Evolutionary conservation across 2,329 filamentous ascomycete species (phyloP).

Genomic region (Penicillium oxalicum): DNA sequence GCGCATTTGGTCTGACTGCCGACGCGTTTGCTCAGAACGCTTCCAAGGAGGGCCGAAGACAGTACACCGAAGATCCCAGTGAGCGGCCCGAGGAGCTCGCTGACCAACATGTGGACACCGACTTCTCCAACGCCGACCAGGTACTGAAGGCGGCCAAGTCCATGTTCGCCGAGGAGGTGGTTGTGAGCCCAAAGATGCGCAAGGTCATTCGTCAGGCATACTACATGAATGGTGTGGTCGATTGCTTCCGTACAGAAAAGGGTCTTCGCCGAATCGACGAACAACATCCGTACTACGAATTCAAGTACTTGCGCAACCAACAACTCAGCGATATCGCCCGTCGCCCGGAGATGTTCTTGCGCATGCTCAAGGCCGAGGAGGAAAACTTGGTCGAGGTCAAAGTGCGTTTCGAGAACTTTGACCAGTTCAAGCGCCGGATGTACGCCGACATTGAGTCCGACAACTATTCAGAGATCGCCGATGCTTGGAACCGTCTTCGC

Average conservation of each 20-base stretch:
- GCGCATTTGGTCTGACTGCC: constrained; percentile 82
- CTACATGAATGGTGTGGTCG: constrained; percentile 76
- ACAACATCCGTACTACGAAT: constrained; percentile 91
- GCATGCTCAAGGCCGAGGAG: constrained; percentile 96
- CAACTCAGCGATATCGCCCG: constrained; percentile 73
- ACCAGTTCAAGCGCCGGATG: constrained; percentile 69
- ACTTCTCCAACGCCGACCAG: constrained; percentile 68
- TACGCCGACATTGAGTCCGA: constrained; percentile 85
- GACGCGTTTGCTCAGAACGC: constrained; percentile 86
- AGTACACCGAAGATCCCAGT: constrained; percentile 76
- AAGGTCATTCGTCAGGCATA: constrained; percentile 77
- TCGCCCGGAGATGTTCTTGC: constrained; percentile 82
- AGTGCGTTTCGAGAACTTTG: constrained; percentile 68
- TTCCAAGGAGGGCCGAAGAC: constrained; percentile 68
- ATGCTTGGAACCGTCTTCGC: constrained; percentile 88
- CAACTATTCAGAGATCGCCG: constrained; percentile 89
- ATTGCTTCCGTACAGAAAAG: constrained; percentile 88
- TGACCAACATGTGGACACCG: constrained; percentile 65
- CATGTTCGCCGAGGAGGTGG: constrained; percentile 87
- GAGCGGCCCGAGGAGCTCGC: constrained; percentile 80
- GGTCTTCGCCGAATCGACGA: constrained; percentile 90
- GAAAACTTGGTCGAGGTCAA: constrained; percentile 86
- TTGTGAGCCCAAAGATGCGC: constrained; percentile 80
- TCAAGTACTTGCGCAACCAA: constrained; percentile 92
- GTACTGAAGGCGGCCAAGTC: constrained; percentile 74